A percentile compares a stretch with the other conserved stretches of the same genome.
Conservation (phyloP, 345 rosid species). For the Boechera divaricarpa region DNA sequence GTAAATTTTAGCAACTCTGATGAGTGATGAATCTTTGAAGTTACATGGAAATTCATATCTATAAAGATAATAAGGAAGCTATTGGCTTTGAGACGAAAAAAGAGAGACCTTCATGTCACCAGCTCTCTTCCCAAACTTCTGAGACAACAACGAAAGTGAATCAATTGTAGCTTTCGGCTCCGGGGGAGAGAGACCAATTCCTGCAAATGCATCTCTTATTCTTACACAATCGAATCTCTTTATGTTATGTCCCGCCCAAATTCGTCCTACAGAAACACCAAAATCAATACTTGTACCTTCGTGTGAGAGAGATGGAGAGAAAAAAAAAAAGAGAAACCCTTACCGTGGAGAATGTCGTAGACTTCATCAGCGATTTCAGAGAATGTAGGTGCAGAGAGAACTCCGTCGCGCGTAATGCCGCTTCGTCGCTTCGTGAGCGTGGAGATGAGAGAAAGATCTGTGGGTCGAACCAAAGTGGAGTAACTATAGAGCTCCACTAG, state of each 20-base stretch:
- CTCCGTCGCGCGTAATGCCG: constrained; percentile 68
- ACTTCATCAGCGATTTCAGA: constrained; percentile 67
- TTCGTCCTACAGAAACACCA: constrained; percentile 59
- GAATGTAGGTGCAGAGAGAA: constrained; percentile 66
- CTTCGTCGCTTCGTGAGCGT: constrained; percentile 63
- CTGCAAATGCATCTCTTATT: constrained; percentile 73
- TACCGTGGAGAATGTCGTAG: constrained; percentile 77
- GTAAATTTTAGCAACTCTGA: background rate
- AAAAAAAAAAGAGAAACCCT: background rate
- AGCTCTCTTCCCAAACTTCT: constrained; percentile 88
- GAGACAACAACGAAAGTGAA: constrained; percentile 73
- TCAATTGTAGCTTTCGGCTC: constrained; percentile 82
- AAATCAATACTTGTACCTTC: constrained; percentile 2
- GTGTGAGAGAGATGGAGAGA: background rate
- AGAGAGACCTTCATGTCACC: constrained; percentile 82
- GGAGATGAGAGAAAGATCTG: constrained; percentile 63
- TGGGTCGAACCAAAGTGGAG: constrained; percentile 80
- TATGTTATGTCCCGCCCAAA: constrained; percentile 97
- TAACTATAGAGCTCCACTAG: constrained; percentile 68
- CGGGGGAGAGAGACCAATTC: constrained; percentile 62
- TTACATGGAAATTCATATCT: background rate
- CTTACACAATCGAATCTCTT: constrained; percentile 76
- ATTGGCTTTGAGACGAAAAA: background rate
- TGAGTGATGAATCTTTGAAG: constrained; percentile 1
- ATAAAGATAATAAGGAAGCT: constrained; percentile 13